Base-by-base conservation (phyloP, 306 rosid genomes). In the Cucurbita maxima region DNA sequence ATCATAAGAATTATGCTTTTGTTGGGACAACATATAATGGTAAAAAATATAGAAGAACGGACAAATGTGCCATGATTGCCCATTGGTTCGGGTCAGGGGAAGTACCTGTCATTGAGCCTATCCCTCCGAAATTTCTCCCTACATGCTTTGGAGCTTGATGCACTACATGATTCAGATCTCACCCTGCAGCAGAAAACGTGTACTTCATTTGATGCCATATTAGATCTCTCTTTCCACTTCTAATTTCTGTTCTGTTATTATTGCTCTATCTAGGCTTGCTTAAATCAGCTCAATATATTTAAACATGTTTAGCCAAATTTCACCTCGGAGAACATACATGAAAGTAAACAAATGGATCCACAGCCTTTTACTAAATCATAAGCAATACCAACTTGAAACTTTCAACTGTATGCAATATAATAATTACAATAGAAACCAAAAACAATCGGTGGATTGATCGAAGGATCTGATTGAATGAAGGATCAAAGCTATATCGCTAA, bases 111-210 rank as follows among this genome's bases (percentile, higher is more conserved):
- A 13, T 93, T 93, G 76, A 93, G 97, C 85, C 82, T 90, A 74
- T 90, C 98, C 83, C 98, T 93, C 30, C 97, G 88, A 82, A 86
- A 75, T 90, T 93, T 93, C 86, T 93, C 98, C 76, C 98, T 80
- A 79, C 96, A 90, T 14, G 98, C 98, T 86, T 93, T 93, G 43
- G 97, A 87, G 84, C 89, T 93, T 57, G 97, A 68, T 71, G 82
- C 82, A 82, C 85, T 54, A 74, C 85, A 75, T 9, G 89, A 80
- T 73, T 93, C 98, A 58, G 89, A 75, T 81, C 94, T 82, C 63
- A 77, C 92, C 88, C 98, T 93, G 86, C 50, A 38, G 13, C 40
- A 74, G 20, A 74, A 74, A 58, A 30, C 8, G 58, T 3, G 8
- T 25, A 30, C 7, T 8, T 38, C 3, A 74, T 44, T 40, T 10